Percentiles rank a stretch among this genome's conserved stretches.
Evolutionary conservation across 805 yeast genomes (phyloP).

Genomic region (Candida rishiriensis): DNA sequence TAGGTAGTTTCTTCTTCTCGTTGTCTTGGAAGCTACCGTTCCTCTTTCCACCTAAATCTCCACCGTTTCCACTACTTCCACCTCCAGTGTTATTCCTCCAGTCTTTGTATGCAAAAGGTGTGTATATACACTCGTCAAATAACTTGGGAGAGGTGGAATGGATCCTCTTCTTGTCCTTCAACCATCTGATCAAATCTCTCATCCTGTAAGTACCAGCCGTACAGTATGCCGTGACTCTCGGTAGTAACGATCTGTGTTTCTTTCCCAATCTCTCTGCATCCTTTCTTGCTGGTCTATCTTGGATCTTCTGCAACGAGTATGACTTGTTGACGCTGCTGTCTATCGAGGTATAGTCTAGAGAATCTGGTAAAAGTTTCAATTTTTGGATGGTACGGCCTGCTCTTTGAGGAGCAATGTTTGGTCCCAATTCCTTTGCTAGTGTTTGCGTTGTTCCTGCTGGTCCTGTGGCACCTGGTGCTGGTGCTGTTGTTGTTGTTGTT

Average conservation of each 20-base stretch:
- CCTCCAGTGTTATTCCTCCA: slow-evolving; percentile 49
- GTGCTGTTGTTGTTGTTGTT: not conserved
- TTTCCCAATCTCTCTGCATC: slow-evolving; percentile 94
- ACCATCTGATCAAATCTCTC: slow-evolving; percentile 82
- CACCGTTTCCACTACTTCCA: not conserved
- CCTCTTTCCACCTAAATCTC: slow-evolving; percentile 3
- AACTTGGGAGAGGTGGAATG: slow-evolving; percentile 80
- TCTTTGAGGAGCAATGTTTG: slow-evolving; percentile 66
- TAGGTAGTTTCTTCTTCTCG: slow-evolving; percentile 2
- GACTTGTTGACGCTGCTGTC: slow-evolving; percentile 34
- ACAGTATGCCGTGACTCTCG: slow-evolving; percentile 94
- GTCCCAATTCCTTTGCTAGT: slow-evolving; percentile 33
- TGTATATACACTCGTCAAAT: slow-evolving; percentile 92
- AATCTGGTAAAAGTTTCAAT: slow-evolving; percentile 65
- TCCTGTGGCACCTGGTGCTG: not conserved
- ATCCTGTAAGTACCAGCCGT: slow-evolving; percentile 90
- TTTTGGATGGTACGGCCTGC: slow-evolving; percentile 72
- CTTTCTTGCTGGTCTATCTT: slow-evolving; percentile 81
- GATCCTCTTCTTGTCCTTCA: slow-evolving; percentile 67
- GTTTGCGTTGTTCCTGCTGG: not conserved
- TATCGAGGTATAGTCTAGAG: slow-evolving; percentile 30
- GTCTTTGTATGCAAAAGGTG: slow-evolving; percentile 81
- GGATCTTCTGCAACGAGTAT: slow-evolving; percentile 81
- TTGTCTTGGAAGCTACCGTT: slow-evolving; percentile 5
- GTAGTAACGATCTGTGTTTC: slow-evolving; percentile 75